Base-by-base conservation (phyloP, 345 rosid genomes). In the Angophora floribunda region DNA sequence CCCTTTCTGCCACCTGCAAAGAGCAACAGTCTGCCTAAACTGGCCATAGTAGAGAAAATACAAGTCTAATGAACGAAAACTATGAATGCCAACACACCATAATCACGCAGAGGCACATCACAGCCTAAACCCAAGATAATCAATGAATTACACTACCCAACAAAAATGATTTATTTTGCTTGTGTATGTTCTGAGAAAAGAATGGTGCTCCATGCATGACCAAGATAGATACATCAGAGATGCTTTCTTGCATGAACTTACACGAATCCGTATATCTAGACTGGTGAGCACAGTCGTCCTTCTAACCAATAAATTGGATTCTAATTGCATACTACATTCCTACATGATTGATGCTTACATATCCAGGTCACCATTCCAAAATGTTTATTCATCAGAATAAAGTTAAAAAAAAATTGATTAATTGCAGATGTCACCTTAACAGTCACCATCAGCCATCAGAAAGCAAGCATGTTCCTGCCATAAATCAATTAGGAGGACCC, bases 1-100 rank as follows among this genome's bases (percentile, higher is more conserved):
- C 95, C 88, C 95, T 91, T 88, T 95, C 97, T n/a, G 97, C 97
- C 67, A 95, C 97, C 97, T 95, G 93, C 47, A 89, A 89, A 87
- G 87, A 51, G 63, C 47, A 85, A 70, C 82, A 17, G 0, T 65
- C 26, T 45, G 57, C 13, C 65, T 85, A 30, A 85, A 85, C 57
- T n/a, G 44, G 82, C 82, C 49, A 32, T 85, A 85, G 50, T 53
- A 85, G 15, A 19, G 44, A 52, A 85, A 85, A 16, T 85, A 26
- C 61, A 36, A 9, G 49, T 36, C 19, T 75, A 75, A 75, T 36
- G 82, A 75, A 75, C 13, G 13, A 75, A 75, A 75, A 36, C 13
- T 7, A 2, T 17, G 49, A 36, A 75, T 75, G 36, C 6, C 9
- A 75, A 67, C 45, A 32, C 79, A 30, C 79, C 45, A 67, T 67